Base-by-base conservation (phyloP, 2,329 filamentous ascomycete genomes). In the Claviceps citrina region DNA sequence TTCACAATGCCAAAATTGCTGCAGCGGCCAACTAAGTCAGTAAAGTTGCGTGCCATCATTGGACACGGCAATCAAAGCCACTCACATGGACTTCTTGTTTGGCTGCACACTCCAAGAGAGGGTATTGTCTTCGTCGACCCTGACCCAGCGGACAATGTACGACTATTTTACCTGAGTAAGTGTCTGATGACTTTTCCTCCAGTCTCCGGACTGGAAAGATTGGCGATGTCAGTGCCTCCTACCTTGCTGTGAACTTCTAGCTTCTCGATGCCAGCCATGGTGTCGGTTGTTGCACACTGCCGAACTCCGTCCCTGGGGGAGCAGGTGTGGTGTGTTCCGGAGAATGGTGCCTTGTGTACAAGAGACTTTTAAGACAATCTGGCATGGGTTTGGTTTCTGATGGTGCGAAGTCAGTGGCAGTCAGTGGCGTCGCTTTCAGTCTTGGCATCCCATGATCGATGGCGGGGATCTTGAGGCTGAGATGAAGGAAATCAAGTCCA, bases 51-150 rank as follows among this genome's bases (percentile, higher is more conserved):
- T 10, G 18, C 12, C 12, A 9, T 28, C 26, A 9, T 4, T 6
- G 13, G 33, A 9, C 31, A 22, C 20, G 38, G 38, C 15, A 19
- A 15, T n/a, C 3, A 39, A 19, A 12, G 36, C 18, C 26, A 38
- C 44, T 44, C 63, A 81, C 77, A 98, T 81, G 43, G 89, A 95
- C 65, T 95, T 96, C 67, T 93, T 96, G 61, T 96, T 86, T 32
- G 91, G 91, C 57, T 96, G 87, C 30, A 98, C 76, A 54, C 85
- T 95, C 91, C 91, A 98, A 13, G 87, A 94, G 52, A 98, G 86
- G 38, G 87, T 94, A 60, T 94, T 81, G 40, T 82, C 82, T 47
- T 85, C 79, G 41, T 86, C 79, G 50, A 95, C 89, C 57, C 85
- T 81, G 51, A 95, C 84, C 89, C 91, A 98, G 55, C 91, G 85